Evolutionary conservation across 148 eudicot genomes (phyloP).

Genomic region (Rhododendron mucronatum): DNA sequence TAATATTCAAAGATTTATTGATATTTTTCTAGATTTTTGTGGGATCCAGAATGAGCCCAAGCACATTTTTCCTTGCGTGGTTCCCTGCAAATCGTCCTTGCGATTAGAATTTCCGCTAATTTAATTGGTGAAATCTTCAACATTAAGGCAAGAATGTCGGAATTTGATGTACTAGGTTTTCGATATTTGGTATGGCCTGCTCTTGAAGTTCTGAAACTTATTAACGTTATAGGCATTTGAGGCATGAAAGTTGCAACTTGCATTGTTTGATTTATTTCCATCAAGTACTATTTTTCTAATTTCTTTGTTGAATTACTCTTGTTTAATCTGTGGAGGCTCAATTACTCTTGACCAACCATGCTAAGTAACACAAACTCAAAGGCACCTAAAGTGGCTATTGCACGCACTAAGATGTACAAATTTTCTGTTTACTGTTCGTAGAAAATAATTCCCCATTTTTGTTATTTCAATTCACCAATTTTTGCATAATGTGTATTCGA

Average conservation of each 20-base stretch:
- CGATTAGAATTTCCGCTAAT: too few relatives aligned
- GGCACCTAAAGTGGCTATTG: background rate
- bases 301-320: background rate
- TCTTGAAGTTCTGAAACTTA: background rate
- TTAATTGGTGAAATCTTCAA: background rate
- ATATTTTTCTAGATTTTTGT: too few relatives aligned
- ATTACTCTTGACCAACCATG: background rate
- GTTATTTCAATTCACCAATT: too few relatives aligned
- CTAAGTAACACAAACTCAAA: background rate
- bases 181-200: background rate
- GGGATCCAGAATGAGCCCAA: too few relatives aligned
- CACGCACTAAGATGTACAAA: background rate
- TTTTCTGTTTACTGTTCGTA: background rate
- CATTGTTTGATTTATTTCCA: background rate
- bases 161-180: background rate
- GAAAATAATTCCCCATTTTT: background rate
- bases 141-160: constrained; percentile 4
- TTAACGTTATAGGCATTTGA: background rate
- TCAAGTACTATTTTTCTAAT: background rate
- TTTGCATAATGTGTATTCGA: background rate
- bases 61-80: too few relatives aligned
- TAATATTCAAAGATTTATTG: too few relatives aligned
- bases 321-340: background rate
- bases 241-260: background rate
- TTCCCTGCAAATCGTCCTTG: too few relatives aligned